Evolutionary conservation across 2,329 filamentous ascomycete species (phyloP), one percentile per base, ranked within the genome.

Genomic region (Lasiodiplodia hormozganensis): DNA sequence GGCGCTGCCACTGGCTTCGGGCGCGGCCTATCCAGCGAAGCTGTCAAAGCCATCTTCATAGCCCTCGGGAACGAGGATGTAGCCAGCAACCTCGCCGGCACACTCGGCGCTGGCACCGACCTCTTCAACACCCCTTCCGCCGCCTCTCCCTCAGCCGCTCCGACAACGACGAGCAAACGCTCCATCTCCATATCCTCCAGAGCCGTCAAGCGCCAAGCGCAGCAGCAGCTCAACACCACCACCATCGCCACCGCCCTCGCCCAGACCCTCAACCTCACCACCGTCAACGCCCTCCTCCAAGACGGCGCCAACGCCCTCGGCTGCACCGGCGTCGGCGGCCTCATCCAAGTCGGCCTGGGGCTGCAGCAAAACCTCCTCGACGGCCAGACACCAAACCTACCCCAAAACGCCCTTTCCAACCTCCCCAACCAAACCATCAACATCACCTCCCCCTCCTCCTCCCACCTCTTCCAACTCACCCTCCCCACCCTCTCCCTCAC

Each of bases 251-350:
- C 40, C 23, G 51, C 62, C 51, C 28, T 65, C 23, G 62, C 31
- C 62, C 25, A 40, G 21, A 65, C 43, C 51, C 51, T 65, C 51
- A 65, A 65, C 23, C 4, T 65, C 51, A 65, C 51, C 62, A 65
- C 62, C 3, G 12, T 65, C 36, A 56, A 56, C 23, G 18, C 34
- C 36, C 62, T 65, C 34, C 16, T 54, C 47, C 62, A 65, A 38
- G 25, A 54, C 23, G 62, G 62, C 36, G 49, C 53, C 51, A n/a
- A 34, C 62, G 36, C 62, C 18, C 49, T 65, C 6, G 62, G 62
- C 23, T 65, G 62, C 62, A 56, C 34, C 34, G 62, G 62, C 51
- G 62, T 65, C 51, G 62, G 62, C 31, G 62, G 62, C 6, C 62
- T 65, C 12, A 47, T 43, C 21, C 62, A 65, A 31, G 51, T 65